Evolutionary conservation across 2,329 filamentous ascomycete species (phyloP).

Genomic region (Cytospora chrysosperma): DNA sequence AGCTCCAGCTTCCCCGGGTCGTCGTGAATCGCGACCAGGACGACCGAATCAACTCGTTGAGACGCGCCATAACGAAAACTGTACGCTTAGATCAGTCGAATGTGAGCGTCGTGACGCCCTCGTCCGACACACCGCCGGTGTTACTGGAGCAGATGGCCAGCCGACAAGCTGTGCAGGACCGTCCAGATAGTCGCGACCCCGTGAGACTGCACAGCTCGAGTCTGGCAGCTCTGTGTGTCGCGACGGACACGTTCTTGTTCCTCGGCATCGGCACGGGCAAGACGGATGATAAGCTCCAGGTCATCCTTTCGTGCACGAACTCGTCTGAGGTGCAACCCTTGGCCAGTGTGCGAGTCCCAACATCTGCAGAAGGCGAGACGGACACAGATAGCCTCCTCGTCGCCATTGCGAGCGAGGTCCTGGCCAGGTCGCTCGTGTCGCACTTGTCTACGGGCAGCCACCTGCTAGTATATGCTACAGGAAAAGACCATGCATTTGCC

Average conservation of each 20-base stretch:
- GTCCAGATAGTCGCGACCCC: not conserved
- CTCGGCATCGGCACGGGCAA: not conserved
- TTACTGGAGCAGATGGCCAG: not conserved
- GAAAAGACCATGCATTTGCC: not conserved
- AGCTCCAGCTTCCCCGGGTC: conserved; percentile 31
- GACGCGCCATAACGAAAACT: conserved; percentile 20
- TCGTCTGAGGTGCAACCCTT: not conserved
- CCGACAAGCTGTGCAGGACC: not conserved
- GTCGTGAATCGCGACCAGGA: conserved; percentile 20
- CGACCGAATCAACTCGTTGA: conserved; percentile 24
- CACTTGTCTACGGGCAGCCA: not conserved
- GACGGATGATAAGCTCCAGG: not conserved
- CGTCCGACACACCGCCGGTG: not conserved
- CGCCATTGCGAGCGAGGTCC: too few species aligned
- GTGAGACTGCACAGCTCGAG: not conserved
- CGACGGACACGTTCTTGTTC: conserved; percentile 25
- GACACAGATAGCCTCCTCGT: too few species aligned
- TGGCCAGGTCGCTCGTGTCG: not conserved
- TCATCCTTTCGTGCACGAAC: not conserved
- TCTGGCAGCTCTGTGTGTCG: conserved; percentile 18
- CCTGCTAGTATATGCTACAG: not conserved
- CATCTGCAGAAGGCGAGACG: too few species aligned
- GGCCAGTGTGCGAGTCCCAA: not conserved
- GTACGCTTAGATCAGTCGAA: conserved; percentile 1
- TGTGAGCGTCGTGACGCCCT: not conserved